phyloP scores from a whole-genome alignment of 1,284 basidiomycete genomes.

The Ganoderma sp. region DNA sequence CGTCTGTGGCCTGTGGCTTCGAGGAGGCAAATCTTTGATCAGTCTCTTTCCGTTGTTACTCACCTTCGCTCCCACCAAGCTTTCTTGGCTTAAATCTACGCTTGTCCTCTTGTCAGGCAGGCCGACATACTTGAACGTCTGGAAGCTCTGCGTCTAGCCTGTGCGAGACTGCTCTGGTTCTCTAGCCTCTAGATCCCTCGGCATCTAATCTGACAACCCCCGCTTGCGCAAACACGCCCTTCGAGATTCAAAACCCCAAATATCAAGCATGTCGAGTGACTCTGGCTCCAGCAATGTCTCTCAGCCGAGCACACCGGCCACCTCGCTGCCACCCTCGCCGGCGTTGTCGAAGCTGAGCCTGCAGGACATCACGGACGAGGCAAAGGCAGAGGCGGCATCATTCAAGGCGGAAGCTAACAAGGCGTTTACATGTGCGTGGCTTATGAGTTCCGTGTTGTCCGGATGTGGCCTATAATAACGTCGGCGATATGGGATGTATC shows the following conservation, averaged over 20 bases:
- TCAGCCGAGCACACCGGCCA: conserved; percentile 48
- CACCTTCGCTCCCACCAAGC: not conserved
- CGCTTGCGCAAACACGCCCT: not conserved
- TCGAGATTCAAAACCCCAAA: not conserved
- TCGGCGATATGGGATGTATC: not conserved
- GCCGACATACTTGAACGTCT: not conserved
- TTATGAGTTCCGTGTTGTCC: not conserved
- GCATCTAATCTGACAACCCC: conserved; percentile 1
- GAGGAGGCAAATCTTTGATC: not conserved
- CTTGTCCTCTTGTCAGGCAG: not conserved
- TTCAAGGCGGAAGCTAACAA: conserved; percentile 88
- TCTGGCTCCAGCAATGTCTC: conserved; percentile 36
- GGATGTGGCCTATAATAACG: conserved; percentile 1
- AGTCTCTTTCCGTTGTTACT: not conserved
- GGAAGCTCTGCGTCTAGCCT: not conserved
- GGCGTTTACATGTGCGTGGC: conserved; percentile 73
- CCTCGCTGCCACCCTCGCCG: conserved; percentile 64
- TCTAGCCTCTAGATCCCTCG: not conserved
- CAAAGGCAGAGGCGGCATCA: conserved; percentile 67
- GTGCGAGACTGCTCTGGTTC: conserved; percentile 1
- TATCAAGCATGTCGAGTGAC: conserved; percentile 15
- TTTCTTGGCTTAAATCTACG: not conserved
- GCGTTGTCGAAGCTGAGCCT: conserved; percentile 55
- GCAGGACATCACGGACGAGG: conserved; percentile 69
- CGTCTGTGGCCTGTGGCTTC: not conserved